Evolutionary conservation across 305 asterid species (phyloP).

Genomic region (Fraxinus sp.): DNA sequence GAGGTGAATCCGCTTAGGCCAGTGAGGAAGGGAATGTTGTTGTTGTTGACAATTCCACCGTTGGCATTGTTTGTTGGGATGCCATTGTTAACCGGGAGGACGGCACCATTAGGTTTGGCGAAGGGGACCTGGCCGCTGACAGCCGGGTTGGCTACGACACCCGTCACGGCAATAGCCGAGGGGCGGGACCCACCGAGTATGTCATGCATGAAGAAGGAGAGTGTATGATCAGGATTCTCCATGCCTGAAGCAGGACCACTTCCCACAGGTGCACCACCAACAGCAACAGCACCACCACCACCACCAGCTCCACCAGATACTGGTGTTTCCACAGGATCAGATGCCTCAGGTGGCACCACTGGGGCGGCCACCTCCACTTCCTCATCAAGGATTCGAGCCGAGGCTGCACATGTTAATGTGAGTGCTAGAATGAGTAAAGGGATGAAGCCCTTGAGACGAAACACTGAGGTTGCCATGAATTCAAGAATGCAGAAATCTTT

Average conservation of each 20-base stretch:
- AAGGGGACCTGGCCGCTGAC: slow-evolving; percentile 75
- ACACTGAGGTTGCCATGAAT: slow-evolving; percentile 35
- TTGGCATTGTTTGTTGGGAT: slow-evolving; percentile 62
- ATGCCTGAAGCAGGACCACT: slow-evolving; percentile 1
- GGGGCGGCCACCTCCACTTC: slow-evolving; percentile 29
- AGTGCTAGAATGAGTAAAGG: slow-evolving; percentile 47
- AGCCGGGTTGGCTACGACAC: slow-evolving; percentile 70
- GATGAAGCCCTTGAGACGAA: slow-evolving; percentile 28
- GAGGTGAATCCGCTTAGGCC: slow-evolving; percentile 71
- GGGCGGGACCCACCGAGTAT: slow-evolving; percentile 81
- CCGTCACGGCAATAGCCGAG: slow-evolving; percentile 75
- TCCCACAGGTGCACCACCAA: slow-evolving; percentile 1
- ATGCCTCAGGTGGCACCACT: slow-evolving; percentile 25
- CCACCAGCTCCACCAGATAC: slow-evolving; percentile 13
- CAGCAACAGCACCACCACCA: not conserved
- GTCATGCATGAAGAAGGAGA: slow-evolving; percentile 82
- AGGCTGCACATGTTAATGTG: slow-evolving; percentile 35
- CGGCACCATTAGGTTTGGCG: slow-evolving; percentile 74
- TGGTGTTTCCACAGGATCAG: slow-evolving; percentile 20
- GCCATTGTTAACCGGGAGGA: slow-evolving; percentile 64
- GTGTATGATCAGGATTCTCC: slow-evolving; percentile 34
- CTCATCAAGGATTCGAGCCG: slow-evolving; percentile 57
- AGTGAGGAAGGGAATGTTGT: slow-evolving; percentile 78
- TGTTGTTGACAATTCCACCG: slow-evolving; percentile 52
- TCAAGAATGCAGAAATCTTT: not conserved